Base-by-base conservation (phyloP, 2,329 filamentous ascomycete genomes). In the Bipolaris victoriae region DNA sequence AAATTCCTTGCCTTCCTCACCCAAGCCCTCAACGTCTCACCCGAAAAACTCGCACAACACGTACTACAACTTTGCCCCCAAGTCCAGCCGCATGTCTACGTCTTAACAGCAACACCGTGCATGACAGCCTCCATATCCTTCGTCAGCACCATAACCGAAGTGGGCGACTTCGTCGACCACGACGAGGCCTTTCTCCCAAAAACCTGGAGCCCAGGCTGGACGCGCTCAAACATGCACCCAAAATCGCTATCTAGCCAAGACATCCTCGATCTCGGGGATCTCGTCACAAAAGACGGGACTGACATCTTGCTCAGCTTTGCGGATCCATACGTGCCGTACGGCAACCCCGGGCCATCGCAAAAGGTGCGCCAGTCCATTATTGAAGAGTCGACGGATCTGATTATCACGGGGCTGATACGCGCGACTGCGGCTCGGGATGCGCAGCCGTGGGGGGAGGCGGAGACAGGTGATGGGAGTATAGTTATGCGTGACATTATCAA, bases 1-100 rank as follows among this genome's bases (percentile, higher is more conserved):
- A 37, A 55, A n/a, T 62, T 64, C 33, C 11, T 64, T 6, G 46
- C 36, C 1, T 56, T 58, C 10, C 57, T 64, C 11, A 60, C 53
- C 49, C 45, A 52, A 9, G 58, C 52, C 20, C 54, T 64, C 15
- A 37, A 40, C 0, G 54, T 64, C 9, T 56, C 61, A 5, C 56
- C 59, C 7, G 53, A 55, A 7, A 43, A 56, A 5, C 49, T 64
- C n/a, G 49, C 54, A 33, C 53, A 53, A 20, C 44, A 63, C 20
- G 16, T 61, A 7, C 29, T 63, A 16, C 41, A 52, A n/a, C 45
- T 51, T 10, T 52, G 41, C 1, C 36, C 52, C 0, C 36, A 50
- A 15, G 40, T 61, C 4, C 45, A 61, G 29, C 55, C 56, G 0
- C 49, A 57, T 26, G 13, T 63, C 5, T 64, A 61, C 29, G 51